Base-by-base conservation (phyloP, 2,329 filamentous ascomycete genomes). In the Tympanopsis confertula region DNA sequence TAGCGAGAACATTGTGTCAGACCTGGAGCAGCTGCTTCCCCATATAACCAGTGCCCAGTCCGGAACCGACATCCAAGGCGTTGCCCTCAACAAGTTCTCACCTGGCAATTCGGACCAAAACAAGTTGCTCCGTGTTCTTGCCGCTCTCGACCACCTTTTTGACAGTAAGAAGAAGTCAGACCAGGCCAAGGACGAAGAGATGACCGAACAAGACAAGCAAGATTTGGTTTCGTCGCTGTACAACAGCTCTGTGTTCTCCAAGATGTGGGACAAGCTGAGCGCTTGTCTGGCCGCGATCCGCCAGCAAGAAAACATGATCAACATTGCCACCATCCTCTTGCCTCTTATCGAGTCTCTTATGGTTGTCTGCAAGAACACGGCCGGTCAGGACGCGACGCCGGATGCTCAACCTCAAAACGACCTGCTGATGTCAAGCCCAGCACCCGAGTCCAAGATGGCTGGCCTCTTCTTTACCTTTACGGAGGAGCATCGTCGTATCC, bases 321-420 rank as follows among this genome's bases (percentile, higher is more conserved):
- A 94, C 51, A 88, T 98, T 40, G 93, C 91, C 20, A 96, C 89
- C 1, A 96, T 96, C 45, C 71, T 98, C 19, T 68, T 96, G 24
- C 91, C 91, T 20, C 67, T 98, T 20, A 95, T 98, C 43, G 91
- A 98, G 59, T 86, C 88, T 4, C 68, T 98, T 43, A 98, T 98
- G 91, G 91, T 98, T 38, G 88, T 98, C 19, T 98, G 93, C 72
- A 98, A 96, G 68, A 96, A 96, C 58, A 94, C 87, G 5, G 83
- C 86, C 2, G 67, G 86, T 38, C 81, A 79, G 51, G 84, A 91
- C 42, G 63, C 77, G 19, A 59, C 70, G 2, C 47, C 54, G 7
- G 7, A 10, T 33, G 71, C 45, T 56, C 52, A 10, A 33, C 10
- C 30, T 15, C 10, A 17, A 15, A 33, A 18, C 30, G 10, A 15